Conservation (phyloP, 2,329 filamentous ascomycete species). For the Aspergillus eucalypticola region DNA sequence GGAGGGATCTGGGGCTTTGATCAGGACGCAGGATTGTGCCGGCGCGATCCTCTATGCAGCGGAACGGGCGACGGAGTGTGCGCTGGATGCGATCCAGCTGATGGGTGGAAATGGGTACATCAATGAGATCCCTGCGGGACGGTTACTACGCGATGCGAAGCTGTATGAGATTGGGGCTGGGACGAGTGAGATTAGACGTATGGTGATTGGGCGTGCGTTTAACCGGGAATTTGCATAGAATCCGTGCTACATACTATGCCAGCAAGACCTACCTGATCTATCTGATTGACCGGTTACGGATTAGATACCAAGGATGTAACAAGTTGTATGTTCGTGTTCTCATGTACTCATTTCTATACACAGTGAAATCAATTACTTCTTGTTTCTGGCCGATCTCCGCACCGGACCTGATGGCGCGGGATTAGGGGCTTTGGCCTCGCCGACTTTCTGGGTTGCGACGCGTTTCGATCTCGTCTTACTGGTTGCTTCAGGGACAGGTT, state of each 20-base stretch:
- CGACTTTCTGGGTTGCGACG: slow-evolving; percentile 25
- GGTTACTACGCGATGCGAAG: slow-evolving; percentile 75
- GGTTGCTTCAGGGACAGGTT: neutral
- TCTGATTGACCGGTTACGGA: neutral
- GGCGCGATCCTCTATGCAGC: slow-evolving; percentile 92
- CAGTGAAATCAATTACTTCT: slow-evolving; percentile 12
- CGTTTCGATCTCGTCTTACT: slow-evolving; percentile 26
- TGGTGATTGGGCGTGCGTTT: slow-evolving; percentile 91
- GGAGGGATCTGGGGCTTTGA: slow-evolving; percentile 38
- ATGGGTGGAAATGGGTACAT: slow-evolving; percentile 95
- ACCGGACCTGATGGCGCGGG: slow-evolving; percentile 23
- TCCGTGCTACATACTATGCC: slow-evolving; percentile 8
- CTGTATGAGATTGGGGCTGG: slow-evolving; percentile 97
- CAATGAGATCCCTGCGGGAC: slow-evolving; percentile 89
- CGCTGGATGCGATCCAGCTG: slow-evolving; percentile 85
- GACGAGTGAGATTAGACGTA: slow-evolving; percentile 87
- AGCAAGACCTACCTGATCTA: neutral
- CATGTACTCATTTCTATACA: slow-evolving; percentile 17
- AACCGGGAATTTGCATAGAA: slow-evolving; percentile 72
- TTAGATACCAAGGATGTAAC: neutral
- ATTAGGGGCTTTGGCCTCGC: slow-evolving; percentile 8
- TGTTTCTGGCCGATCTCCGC: slow-evolving; percentile 34
- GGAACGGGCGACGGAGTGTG: slow-evolving; percentile 79
- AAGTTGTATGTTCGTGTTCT: slow-evolving; percentile 11
- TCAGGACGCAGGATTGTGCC: slow-evolving; percentile 88